Conservation (phyloP, 2,329 filamentous ascomycete species). For the Simplicillium sp. region DNA sequence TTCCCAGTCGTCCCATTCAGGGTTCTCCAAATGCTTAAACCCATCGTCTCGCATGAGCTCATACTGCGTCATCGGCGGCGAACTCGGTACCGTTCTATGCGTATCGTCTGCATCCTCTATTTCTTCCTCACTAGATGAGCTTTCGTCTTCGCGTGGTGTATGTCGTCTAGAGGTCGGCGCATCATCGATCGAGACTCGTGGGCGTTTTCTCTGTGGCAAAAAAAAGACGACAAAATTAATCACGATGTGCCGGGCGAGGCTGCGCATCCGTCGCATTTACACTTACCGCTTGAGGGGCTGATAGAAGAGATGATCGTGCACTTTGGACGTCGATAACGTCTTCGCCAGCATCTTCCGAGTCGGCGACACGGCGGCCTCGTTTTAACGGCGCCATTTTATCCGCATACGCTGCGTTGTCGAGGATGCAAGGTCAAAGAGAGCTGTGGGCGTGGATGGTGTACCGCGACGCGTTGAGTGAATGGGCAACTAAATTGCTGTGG, state of each 20-base stretch:
- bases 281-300: constrained; percentile 1
- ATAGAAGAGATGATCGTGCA: constrained; percentile 2
- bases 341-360: background rate
- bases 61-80: constrained; percentile 48
- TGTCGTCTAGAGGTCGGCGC: constrained; percentile 13
- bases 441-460: too few species aligned
- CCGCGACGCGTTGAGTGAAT: too few species aligned
- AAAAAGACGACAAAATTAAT: too few species aligned
- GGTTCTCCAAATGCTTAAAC: constrained; percentile 47
- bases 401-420: too few species aligned
- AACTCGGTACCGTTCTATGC: constrained; percentile 7
- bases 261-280: background rate
- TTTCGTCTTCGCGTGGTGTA: constrained; percentile 12
- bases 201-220: constrained; percentile 3
- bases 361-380: background rate
- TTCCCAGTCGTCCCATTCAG: constrained; percentile 49
- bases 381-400: constrained; percentile 1
- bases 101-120: constrained; percentile 21
- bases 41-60: constrained; percentile 50
- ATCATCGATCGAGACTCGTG: constrained; percentile 1
- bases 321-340: background rate
- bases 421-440: too few species aligned
- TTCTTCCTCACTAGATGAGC: constrained; percentile 15
- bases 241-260: too few species aligned
- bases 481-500: too few species aligned